A percentile compares a stretch with the other conserved stretches of the same genome.
Conservation (phyloP, 2,329 filamentous ascomycete species). For the Curvularia sp. region DNA sequence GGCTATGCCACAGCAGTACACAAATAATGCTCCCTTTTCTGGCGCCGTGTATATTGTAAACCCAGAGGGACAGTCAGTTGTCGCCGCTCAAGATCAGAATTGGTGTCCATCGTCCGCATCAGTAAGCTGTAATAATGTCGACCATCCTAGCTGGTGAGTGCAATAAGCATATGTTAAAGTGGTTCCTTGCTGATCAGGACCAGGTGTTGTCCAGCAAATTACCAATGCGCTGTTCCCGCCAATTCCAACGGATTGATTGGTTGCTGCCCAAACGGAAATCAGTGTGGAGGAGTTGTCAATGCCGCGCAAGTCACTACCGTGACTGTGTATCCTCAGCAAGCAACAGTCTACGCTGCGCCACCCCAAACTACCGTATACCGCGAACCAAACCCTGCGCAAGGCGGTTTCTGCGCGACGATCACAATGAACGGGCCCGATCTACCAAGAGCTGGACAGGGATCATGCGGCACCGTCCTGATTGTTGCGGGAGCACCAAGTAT, state of each 20-base stretch:
- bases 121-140: constrained; percentile 53
- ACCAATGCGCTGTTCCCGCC: constrained; percentile 43
- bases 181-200: constrained; percentile 2
- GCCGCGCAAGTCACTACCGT: constrained; percentile 46
- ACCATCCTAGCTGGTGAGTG: constrained; percentile 54
- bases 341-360: constrained; percentile 42
- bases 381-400: constrained; percentile 33
- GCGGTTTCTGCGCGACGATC: constrained; percentile 49
- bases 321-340: constrained; percentile 43
- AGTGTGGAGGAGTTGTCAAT: constrained; percentile 44
- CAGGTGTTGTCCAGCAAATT: constrained; percentile 50
- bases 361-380: constrained; percentile 37
- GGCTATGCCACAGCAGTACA: constrained; percentile 38
- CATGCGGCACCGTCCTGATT: constrained; percentile 50
- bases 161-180: not conserved
- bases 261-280: constrained; percentile 48
- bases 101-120: constrained; percentile 47
- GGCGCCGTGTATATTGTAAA: constrained; percentile 51
- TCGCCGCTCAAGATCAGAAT: constrained; percentile 43
- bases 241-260: constrained; percentile 47
- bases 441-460: constrained; percentile 42
- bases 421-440: constrained; percentile 47
- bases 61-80: constrained; percentile 43
- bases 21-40: constrained; percentile 51
- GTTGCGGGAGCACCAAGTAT: constrained; percentile 37